These are phyloP conservation scores for Epicoccum sorghinum DNA, from an alignment of 2,329 filamentous ascomycete species.

Conservation along the genomic window DNA sequence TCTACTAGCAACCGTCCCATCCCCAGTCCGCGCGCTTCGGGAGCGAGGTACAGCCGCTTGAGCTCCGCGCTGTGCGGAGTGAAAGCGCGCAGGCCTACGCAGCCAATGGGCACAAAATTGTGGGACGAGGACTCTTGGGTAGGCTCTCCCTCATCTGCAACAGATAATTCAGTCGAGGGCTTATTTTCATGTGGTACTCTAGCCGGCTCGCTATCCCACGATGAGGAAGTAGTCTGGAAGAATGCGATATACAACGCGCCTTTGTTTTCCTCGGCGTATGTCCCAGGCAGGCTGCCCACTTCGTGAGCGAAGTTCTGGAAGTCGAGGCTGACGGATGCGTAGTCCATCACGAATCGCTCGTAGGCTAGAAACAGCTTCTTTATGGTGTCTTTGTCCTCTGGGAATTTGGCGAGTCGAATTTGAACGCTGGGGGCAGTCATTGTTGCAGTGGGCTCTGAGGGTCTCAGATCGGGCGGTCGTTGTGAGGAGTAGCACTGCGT, in stretches of 20 bases:
- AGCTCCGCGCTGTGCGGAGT: conserved; percentile 56
- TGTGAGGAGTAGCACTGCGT: too few species aligned
- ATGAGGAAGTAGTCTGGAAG: neutral
- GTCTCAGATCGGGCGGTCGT: too few species aligned
- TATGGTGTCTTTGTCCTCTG: conserved; percentile 50
- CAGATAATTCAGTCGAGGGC: too few species aligned
- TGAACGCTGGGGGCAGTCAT: neutral
- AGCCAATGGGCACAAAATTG: conserved; percentile 50
- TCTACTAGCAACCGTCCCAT: conserved; percentile 57
- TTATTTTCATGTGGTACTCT: too few species aligned
- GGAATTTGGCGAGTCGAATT: conserved; percentile 43
- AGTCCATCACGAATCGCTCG: conserved; percentile 21
- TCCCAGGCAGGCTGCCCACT: conserved; percentile 60
- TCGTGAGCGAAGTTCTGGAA: conserved; percentile 64
- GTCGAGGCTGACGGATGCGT: conserved; percentile 58
- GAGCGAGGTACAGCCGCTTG: conserved; percentile 62
- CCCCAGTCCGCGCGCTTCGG: conserved; percentile 56
- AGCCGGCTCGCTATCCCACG: too few species aligned
- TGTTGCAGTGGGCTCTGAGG: too few species aligned
- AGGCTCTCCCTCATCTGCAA: neutral
- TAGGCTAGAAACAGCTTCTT: conserved; percentile 44
- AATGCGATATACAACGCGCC: conserved; percentile 59
- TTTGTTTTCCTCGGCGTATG: conserved; percentile 54
- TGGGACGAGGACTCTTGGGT: conserved; percentile 7
- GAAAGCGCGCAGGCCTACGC: conserved; percentile 57